A percentile compares a stretch with the other conserved stretches of the same genome.
Evolutionary conservation across 73 alveolate genomes (phyloP).

Genomic region (Uronychia setigera): DNA sequence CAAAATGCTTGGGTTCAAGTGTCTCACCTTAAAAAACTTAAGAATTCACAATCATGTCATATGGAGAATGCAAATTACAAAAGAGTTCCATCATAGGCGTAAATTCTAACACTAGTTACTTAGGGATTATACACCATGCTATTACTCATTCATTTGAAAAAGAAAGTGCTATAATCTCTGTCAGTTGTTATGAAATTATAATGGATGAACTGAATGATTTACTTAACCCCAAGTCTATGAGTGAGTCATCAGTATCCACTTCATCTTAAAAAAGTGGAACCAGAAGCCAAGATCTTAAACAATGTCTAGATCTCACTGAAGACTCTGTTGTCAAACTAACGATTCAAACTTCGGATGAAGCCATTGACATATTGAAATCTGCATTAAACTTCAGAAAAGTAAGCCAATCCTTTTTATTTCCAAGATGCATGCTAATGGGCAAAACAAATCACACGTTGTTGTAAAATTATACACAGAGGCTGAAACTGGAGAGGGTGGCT

Average conservation of each 20-base stretch:
- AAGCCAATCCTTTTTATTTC: too few relatives aligned
- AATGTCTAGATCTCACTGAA: too few relatives aligned
- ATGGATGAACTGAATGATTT: background rate
- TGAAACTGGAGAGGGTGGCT: background rate
- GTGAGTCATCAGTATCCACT: too few relatives aligned
- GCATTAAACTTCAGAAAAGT: too few relatives aligned
- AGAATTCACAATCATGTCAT: background rate
- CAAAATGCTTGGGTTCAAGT: too few relatives aligned
- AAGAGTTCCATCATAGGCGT: background rate
- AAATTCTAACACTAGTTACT: background rate
- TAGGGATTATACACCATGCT: background rate
- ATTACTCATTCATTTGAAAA: background rate
- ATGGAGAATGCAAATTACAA: background rate
- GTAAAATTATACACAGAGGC: background rate
- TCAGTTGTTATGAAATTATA: background rate
- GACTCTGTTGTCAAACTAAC: too few relatives aligned
- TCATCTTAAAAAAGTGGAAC: too few relatives aligned
- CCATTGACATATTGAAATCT: too few relatives aligned
- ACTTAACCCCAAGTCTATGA: too few relatives aligned
- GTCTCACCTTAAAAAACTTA: background rate
- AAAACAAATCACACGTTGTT: background rate
- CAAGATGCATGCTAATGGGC: too few relatives aligned
- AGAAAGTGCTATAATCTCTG: background rate
- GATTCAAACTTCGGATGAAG: too few relatives aligned
- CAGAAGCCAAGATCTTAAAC: too few relatives aligned